These are phyloP conservation scores for Ceratocystis eucalypticola DNA, from an alignment of 2,329 filamentous ascomycete species.

Conservation along the genomic window DNA sequence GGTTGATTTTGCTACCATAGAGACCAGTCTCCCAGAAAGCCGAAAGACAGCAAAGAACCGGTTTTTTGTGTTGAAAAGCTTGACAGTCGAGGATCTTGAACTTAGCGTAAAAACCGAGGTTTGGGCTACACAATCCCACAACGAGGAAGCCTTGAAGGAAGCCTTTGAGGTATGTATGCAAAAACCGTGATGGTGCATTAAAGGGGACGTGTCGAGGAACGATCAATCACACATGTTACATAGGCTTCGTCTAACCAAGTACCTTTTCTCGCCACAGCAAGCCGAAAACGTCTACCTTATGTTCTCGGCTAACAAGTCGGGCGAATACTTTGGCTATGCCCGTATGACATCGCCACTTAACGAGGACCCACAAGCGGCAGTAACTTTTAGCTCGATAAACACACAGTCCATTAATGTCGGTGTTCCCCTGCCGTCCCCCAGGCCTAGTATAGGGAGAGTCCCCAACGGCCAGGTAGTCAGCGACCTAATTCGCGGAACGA, in stretches of 20 bases:
- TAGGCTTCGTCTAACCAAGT: neutral
- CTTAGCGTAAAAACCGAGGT: slow-evolving; percentile 74
- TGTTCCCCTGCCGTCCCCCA: slow-evolving; percentile 65
- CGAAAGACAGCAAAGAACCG: slow-evolving; percentile 29
- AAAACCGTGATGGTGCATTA: neutral
- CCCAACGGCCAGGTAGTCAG: slow-evolving; percentile 82
- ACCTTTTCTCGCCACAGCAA: slow-evolving; percentile 34
- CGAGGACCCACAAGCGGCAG: slow-evolving; percentile 55
- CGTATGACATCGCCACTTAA: slow-evolving; percentile 78
- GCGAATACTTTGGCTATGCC: slow-evolving; percentile 92
- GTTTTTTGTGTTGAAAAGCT: slow-evolving; percentile 86
- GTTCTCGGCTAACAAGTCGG: slow-evolving; percentile 94
- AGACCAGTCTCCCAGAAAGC: neutral
- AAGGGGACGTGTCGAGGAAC: too few species aligned
- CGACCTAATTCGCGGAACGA: slow-evolving; percentile 83
- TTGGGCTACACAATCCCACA: slow-evolving; percentile 92
- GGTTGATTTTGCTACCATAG: neutral
- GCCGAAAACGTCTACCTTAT: slow-evolving; percentile 79
- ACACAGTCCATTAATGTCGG: slow-evolving; percentile 43
- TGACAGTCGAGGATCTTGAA: slow-evolving; percentile 82
- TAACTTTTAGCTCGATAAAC: slow-evolving; percentile 54
- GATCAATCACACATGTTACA: neutral
- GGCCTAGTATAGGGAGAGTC: slow-evolving; percentile 61
- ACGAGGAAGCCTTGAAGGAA: slow-evolving; percentile 68
- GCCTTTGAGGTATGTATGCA: slow-evolving; percentile 56